Evolutionary conservation across 345 rosid species (phyloP), one percentile per base, ranked within the genome.

Genomic region (Clarkia xantiana): DNA sequence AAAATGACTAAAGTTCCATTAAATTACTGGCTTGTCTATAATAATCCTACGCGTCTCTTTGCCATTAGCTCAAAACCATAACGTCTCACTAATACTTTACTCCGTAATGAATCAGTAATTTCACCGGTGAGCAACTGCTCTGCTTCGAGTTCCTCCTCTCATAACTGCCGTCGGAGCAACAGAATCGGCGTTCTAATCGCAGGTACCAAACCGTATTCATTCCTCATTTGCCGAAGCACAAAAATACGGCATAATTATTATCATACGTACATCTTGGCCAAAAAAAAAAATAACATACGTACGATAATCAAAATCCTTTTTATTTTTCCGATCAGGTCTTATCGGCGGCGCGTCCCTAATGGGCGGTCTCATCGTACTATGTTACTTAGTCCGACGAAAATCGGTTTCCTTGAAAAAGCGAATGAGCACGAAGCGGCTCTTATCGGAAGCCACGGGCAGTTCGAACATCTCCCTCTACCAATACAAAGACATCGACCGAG

Each of bases 391-490:
- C 42, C 57, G 74, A 43, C 60, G 65, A 18, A 58, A 72, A 18
- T 71, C 82, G 46, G 18, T 45, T 52, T 64, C 78, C 20, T 45
- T 61, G 55, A 73, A 71, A 67, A 81, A 54, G 62, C 72, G 67
- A 53, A 66, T 44, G 19, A 81, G 87, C 44, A 87, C 80, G 14
- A 83, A 63, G 56, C 91, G 91, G 54, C 97, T 86, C 47, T 59
- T 90, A 9, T 68, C 47, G 11, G 78, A 81, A 77, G 94, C 97
- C 14, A 78, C 94, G 5, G 95, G 94, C 36, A 83, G 71, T 76
- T 78, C 81, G 6, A 81, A 81, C 40, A 78, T 90, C 14, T 79
- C 91, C 0, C 76, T 81, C 45, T 81, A 70, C 60, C 67, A 77
- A 2, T 83, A 64, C 67, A 83, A 72, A 66, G 88, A 83, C 65